Base-by-base conservation (phyloP, 1,284 basidiomycete genomes). In the Rhodotorula sp. region DNA sequence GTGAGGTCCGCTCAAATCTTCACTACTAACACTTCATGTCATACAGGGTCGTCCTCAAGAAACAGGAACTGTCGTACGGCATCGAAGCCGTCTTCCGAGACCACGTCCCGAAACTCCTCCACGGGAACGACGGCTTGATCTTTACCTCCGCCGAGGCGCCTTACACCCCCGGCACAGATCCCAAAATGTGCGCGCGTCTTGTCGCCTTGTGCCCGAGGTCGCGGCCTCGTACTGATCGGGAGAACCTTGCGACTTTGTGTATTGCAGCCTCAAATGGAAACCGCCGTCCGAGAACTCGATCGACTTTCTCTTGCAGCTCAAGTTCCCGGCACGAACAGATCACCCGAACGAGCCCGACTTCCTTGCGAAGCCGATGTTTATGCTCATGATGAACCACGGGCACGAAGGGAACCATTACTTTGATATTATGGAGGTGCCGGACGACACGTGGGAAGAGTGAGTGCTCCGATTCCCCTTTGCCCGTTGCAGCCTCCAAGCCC, bases 201-300 rank as follows among this genome's bases (percentile, higher is more conserved):
- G 44, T 18, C 44, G 33, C 2, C 54, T 12, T n/a, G 26, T 66
- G 66, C n/a, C 66, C 62, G 49, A 17, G 54, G 26, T 6, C 6
- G 5, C 24, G n/a, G 51, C 18, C 26, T 54, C 29, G 46, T 42
- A n/a, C 45, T 55, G 18, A 14, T 26, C 5, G 20, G 18, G n/a
- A 17, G 49, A 5, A 0, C 1, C 24, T 14, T n/a, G 10, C 30
- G 20, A 55, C 54, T 17, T 42, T 42, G 37, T 42, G 22, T 1
- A 29, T n/a, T 4, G 54, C 79, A 96, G 93, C 74, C 82, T 97
- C 77, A 99, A 99, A 81, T 99, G 96, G 96, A 99, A 99, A 81
- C 95, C 95, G 1, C 94, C 96, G 5, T 91, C 90, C 4, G 96
- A 99, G 79, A 99, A 99, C 81, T 94, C 93, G 6, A 91, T 99